phyloP scores from a whole-genome alignment of 176 grass and related monocot species.

The Ensete glaucum region DNA sequence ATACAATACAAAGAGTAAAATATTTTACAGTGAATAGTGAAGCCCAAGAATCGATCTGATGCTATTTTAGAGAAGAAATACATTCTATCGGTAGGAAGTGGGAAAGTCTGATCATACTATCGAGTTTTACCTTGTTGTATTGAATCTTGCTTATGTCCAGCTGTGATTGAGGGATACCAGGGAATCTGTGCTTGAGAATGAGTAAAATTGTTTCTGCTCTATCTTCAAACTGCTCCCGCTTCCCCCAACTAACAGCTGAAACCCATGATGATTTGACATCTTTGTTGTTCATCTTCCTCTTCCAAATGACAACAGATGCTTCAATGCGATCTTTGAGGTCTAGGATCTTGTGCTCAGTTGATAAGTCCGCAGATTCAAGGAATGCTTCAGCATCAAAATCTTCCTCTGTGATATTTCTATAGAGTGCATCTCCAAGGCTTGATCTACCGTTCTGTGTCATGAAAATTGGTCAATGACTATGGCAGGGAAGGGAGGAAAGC shows the following conservation, averaged over 20 bases:
- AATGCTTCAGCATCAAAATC: slow-evolving; percentile 79
- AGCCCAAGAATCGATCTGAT: neutral
- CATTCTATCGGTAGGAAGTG: neutral
- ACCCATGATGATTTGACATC: slow-evolving; percentile 85
- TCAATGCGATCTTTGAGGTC: slow-evolving; percentile 96
- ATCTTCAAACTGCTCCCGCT: slow-evolving; percentile 95
- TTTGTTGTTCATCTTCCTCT: slow-evolving; percentile 93
- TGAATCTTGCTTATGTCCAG: slow-evolving; percentile 95
- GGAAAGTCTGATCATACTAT: neutral
- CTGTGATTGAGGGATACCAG: slow-evolving; percentile 73
- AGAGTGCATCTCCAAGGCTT: slow-evolving; percentile 82
- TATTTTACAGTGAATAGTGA: neutral
- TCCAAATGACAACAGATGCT: slow-evolving; percentile 96
- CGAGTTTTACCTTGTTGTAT: slow-evolving; percentile 54
- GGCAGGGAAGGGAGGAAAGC: neutral
- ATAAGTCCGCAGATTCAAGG: slow-evolving; percentile 70
- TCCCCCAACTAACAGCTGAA: slow-evolving; percentile 66
- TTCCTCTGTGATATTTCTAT: slow-evolving; percentile 74
- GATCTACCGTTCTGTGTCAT: slow-evolving; percentile 61
- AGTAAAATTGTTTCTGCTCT: slow-evolving; percentile 85
- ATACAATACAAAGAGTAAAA: neutral
- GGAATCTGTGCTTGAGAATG: slow-evolving; percentile 90
- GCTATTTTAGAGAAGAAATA: neutral
- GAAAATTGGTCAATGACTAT: neutral
- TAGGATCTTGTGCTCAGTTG: slow-evolving; percentile 90